Evolutionary conservation across 1,284 basidiomycete species (phyloP).

Genomic region (Amylostereum chailletii): DNA sequence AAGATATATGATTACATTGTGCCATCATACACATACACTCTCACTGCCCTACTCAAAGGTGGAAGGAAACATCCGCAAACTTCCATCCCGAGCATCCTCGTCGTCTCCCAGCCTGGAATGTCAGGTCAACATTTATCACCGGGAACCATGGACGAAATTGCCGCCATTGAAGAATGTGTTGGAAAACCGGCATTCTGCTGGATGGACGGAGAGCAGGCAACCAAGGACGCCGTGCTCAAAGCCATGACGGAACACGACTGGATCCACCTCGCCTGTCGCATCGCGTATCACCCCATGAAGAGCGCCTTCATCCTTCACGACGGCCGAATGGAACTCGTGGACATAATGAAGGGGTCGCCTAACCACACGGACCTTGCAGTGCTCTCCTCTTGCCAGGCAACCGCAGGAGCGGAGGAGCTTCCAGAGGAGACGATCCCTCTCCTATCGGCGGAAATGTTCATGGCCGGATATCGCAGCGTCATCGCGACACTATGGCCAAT

Average conservation of each 20-base stretch:
- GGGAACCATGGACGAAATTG: background rate
- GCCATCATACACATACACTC: no score
- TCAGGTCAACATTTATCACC: background rate
- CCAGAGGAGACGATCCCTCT: conserved; percentile 4
- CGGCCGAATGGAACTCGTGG: background rate
- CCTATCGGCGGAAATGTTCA: conserved; percentile 17
- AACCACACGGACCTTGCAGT: background rate
- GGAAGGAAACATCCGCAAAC: background rate
- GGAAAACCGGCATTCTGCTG: conserved; percentile 6
- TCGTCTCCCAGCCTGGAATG: conserved; percentile 1
- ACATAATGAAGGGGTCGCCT: background rate
- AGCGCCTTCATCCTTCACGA: conserved; percentile 1
- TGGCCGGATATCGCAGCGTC: conserved; percentile 15
- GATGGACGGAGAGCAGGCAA: conserved; percentile 7
- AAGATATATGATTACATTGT: no score
- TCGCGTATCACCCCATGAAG: background rate
- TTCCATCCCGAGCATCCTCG: background rate
- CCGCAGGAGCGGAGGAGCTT: background rate
- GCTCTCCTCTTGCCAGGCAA: background rate
- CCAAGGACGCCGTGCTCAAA: background rate
- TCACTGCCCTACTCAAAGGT: background rate
- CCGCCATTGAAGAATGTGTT: conserved; percentile 4
- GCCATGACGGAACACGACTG: background rate
- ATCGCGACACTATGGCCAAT: conserved; percentile 20
- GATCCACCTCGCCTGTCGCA: conserved; percentile 1